These are phyloP conservation scores for Colletotrichum nymphaeae DNA, from an alignment of 2,329 filamentous ascomycete species.

Conservation along the genomic window DNA sequence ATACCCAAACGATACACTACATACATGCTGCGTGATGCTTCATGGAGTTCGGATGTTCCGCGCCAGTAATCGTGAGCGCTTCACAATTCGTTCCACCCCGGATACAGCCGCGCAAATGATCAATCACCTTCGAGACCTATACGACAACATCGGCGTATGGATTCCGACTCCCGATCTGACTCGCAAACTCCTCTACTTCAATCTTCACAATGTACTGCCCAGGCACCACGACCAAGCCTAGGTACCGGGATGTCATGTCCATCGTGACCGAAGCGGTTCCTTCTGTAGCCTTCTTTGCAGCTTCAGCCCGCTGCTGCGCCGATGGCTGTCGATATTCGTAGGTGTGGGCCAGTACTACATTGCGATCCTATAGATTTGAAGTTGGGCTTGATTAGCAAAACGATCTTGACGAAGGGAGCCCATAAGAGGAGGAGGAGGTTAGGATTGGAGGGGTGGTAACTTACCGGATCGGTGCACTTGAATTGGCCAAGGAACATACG, in stretches of 20 bases:
- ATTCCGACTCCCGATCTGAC: constrained; percentile 54
- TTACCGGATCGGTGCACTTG: constrained; percentile 89
- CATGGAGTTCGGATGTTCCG: neutral
- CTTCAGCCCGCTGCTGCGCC: constrained; percentile 54
- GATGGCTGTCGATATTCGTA: constrained; percentile 90
- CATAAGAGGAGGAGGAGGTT: neutral
- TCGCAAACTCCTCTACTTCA: constrained; percentile 82
- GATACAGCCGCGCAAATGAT: neutral
- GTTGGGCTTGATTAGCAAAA: neutral
- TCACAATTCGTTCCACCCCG: neutral
- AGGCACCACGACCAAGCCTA: constrained; percentile 91
- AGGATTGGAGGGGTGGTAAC: neutral
- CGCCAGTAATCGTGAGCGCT: neutral
- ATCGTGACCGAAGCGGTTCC: constrained; percentile 63
- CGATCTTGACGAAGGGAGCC: neutral
- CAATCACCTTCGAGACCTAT: neutral
- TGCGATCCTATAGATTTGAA: constrained; percentile 74
- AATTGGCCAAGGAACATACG: constrained; percentile 91
- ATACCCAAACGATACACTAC: neutral
- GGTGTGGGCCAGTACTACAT: constrained; percentile 86
- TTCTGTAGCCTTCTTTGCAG: constrained; percentile 44
- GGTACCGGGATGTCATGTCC: constrained; percentile 85
- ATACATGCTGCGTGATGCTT: neutral
- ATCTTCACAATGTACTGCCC: constrained; percentile 88
- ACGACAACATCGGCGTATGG: constrained; percentile 17